A percentile compares a stretch with the other conserved stretches of the same genome.
These are phyloP conservation scores for Aspergillus pseudoterreus DNA, from an alignment of 2,329 filamentous ascomycete species.

Conservation along the genomic window DNA sequence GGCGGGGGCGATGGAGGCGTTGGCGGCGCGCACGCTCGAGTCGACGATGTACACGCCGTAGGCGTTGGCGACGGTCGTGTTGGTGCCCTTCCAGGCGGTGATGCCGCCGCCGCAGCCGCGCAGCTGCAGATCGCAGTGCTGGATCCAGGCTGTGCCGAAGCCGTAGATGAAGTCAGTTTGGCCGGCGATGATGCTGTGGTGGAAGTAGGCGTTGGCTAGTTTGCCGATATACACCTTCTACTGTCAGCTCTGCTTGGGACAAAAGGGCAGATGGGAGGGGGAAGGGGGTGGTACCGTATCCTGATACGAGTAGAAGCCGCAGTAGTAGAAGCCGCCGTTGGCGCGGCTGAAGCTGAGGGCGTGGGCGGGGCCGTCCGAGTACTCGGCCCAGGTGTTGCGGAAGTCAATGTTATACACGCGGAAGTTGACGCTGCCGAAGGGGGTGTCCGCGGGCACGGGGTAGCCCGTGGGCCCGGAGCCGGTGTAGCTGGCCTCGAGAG, in stretches of 20 bases:
- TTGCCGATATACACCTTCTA: conserved; percentile 60
- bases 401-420: conserved; percentile 66
- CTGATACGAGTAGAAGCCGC: conserved; percentile 64
- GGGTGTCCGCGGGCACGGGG: conserved; percentile 57
- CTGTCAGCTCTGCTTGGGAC: not conserved
- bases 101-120: conserved; percentile 64
- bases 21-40: conserved; percentile 53
- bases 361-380: conserved; percentile 54
- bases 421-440: conserved; percentile 62
- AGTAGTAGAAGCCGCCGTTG: conserved; percentile 65
- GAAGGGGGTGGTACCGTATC: conserved; percentile 50
- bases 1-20: conserved; percentile 39
- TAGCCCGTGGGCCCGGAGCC: conserved; percentile 61
- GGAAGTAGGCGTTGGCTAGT: conserved; percentile 63
- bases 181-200: conserved; percentile 58
- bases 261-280: not conserved
- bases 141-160: conserved; percentile 62
- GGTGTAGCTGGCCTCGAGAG: conserved; percentile 59
- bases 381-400: conserved; percentile 55
- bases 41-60: conserved; percentile 64
- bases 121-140: conserved; percentile 52
- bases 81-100: conserved; percentile 66
- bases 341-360: conserved; percentile 60
- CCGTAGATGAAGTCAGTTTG: conserved; percentile 68
- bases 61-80: conserved; percentile 63